A percentile compares a stretch with the other conserved stretches of the same genome.
These are phyloP conservation scores for Fusarium piperis DNA, from an alignment of 2,329 filamentous ascomycete species.

Conservation along the genomic window DNA sequence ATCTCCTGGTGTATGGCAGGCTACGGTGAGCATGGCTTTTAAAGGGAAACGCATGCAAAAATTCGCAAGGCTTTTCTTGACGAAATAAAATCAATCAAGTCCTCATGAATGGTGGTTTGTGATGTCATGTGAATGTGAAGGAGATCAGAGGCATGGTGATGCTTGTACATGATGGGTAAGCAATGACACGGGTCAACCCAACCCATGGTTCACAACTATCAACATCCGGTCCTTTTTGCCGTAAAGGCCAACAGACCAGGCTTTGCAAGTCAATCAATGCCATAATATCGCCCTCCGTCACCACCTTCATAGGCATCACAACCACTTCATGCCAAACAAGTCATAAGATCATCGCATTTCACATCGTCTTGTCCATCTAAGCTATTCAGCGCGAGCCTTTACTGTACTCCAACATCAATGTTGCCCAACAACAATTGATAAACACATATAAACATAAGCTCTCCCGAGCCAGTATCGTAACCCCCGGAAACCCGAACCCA, in stretches of 20 bases:
- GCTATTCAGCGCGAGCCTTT: too few species aligned
- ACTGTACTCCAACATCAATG: not conserved
- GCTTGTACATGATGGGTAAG: not conserved
- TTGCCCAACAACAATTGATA: not conserved
- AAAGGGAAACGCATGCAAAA: constrained; percentile 51
- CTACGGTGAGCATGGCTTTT: constrained; percentile 52
- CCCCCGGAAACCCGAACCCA: not conserved
- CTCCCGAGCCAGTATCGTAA: not conserved
- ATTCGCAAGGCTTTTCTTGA: constrained; percentile 50
- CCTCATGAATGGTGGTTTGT: constrained; percentile 30
- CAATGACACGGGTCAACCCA: not conserved
- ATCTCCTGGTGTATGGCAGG: constrained; percentile 52
- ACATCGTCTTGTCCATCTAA: not conserved
- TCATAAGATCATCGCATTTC: not conserved
- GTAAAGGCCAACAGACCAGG: not conserved
- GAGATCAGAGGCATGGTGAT: not conserved
- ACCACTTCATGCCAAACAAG: not conserved
- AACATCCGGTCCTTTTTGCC: not conserved
- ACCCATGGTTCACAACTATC: not conserved
- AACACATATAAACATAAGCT: not conserved
- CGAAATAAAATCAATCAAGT: constrained; percentile 51
- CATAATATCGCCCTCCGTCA: not conserved
- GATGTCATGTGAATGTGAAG: not conserved
- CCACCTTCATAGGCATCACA: not conserved
- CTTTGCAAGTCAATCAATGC: not conserved